These are phyloP conservation scores for Hypomyces rosellus DNA, from an alignment of 2,329 filamentous ascomycete genomes.

Conservation along the genomic window DNA sequence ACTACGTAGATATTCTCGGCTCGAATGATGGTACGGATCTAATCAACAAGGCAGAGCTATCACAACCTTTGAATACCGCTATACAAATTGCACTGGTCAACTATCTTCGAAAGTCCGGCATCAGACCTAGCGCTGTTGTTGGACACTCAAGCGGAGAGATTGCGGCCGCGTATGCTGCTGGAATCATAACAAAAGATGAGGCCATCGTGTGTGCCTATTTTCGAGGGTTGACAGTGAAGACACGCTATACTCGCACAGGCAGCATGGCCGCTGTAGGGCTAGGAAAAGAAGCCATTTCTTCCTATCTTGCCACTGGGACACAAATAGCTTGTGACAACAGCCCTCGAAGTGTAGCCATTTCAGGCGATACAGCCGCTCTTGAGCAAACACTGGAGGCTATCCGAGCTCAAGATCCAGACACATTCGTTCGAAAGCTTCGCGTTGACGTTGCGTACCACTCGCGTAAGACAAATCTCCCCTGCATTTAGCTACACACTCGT, in stretches of 20 bases:
- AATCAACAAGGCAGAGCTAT: constrained; percentile 18
- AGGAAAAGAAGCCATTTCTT: constrained; percentile 21
- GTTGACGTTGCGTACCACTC: constrained; percentile 40
- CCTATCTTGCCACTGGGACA: constrained; percentile 20
- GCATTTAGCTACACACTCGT: too few species aligned
- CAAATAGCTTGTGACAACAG: constrained; percentile 32
- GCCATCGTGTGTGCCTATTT: constrained; percentile 25
- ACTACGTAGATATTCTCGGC: too few species aligned
- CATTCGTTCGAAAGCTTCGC: constrained; percentile 26
- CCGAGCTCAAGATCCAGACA: constrained; percentile 21
- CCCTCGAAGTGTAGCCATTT: constrained; percentile 28
- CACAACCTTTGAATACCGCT: constrained; percentile 36
- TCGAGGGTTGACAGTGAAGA: constrained; percentile 29
- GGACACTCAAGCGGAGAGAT: constrained; percentile 41
- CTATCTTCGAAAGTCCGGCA: constrained; percentile 24
- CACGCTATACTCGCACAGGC: constrained; percentile 3
- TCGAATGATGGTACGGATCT: not conserved
- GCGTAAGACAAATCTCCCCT: not conserved
- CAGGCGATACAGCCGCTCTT: constrained; percentile 24
- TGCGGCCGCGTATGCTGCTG: constrained; percentile 37
- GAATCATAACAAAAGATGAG: constrained; percentile 26
- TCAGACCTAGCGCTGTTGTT: constrained; percentile 29
- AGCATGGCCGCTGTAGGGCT: constrained; percentile 37
- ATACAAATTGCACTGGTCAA: constrained; percentile 38
- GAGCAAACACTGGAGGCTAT: constrained; percentile 22